A percentile compares a stretch with the other conserved stretches of the same genome.
Conservation (phyloP, 2,329 filamentous ascomycete species). For the Diaporthe ampelina region DNA sequence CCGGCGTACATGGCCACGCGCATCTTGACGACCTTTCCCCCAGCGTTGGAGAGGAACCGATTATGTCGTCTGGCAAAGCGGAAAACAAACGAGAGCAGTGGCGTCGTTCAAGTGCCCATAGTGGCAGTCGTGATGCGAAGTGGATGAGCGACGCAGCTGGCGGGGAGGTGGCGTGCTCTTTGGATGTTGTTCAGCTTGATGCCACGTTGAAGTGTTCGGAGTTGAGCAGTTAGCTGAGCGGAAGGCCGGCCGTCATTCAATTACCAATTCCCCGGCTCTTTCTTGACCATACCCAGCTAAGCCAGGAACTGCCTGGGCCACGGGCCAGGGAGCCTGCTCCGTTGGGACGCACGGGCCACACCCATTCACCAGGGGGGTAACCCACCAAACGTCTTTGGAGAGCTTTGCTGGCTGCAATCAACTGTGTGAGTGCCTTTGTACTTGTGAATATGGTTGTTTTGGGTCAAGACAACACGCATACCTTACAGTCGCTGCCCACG, state of each 20-base stretch:
- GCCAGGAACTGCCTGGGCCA: neutral
- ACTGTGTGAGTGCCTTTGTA: neutral
- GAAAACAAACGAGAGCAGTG: constrained; percentile 21
- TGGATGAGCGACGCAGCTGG: constrained; percentile 13
- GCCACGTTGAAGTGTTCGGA: constrained; percentile 44
- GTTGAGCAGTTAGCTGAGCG: constrained; percentile 14
- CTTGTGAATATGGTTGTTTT: neutral
- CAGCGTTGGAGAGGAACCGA: neutral
- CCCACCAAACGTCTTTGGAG: neutral
- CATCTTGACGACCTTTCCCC: constrained; percentile 58
- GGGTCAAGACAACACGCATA: neutral
- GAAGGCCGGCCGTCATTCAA: constrained; percentile 36
- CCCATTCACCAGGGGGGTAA: neutral
- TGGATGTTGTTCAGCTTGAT: constrained; percentile 41
- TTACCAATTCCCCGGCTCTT: constrained; percentile 15
- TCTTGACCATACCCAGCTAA: neutral
- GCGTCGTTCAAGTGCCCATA: constrained; percentile 41
- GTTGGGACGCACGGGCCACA: constrained; percentile 1
- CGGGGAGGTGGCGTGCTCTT: constrained; percentile 37
- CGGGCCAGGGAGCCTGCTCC: neutral
- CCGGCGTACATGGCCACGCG: constrained; percentile 72
- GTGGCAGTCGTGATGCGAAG: constrained; percentile 29
- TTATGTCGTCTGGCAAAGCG: neutral
- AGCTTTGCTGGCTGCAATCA: neutral
- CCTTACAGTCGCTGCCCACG: neutral